A percentile compares a stretch with the other conserved stretches of the same genome.
These are phyloP conservation scores for Arctium minus DNA, from an alignment of 129 eudicot genomes.

Conservation along the genomic window DNA sequence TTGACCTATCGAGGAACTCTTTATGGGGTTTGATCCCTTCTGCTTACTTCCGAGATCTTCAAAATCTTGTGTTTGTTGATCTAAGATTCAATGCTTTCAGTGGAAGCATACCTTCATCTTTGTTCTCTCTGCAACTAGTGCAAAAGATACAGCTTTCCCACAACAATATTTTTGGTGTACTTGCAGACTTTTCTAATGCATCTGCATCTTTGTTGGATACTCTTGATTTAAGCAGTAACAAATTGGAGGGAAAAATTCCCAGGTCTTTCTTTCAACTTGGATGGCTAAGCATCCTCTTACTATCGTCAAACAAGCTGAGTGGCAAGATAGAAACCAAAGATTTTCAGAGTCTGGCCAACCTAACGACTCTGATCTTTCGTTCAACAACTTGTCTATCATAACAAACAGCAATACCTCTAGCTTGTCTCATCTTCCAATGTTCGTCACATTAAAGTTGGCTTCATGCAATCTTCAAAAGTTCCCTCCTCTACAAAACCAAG, in stretches of 20 bases:
- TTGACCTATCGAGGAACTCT: constrained; percentile 30
- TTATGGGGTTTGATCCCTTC: constrained; percentile 45
- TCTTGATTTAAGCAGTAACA: constrained; percentile 62
- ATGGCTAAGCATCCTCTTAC: constrained; percentile 36
- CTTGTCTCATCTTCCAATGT: constrained; percentile 27
- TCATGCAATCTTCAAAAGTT: constrained; percentile 48
- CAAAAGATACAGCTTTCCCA: constrained; percentile 43
- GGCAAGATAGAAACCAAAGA: constrained; percentile 34
- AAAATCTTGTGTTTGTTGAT: constrained; percentile 29
- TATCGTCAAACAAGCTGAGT: constrained; percentile 46
- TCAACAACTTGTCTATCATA: constrained; percentile 43
- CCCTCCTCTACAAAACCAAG: constrained; percentile 50
- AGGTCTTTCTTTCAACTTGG: constrained; percentile 40
- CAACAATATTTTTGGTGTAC: constrained; percentile 38
- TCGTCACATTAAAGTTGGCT: constrained; percentile 49
- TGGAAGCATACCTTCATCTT: constrained; percentile 55
- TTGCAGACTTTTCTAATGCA: constrained; percentile 24
- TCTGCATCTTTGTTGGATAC: constrained; percentile 25
- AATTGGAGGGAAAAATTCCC: constrained; percentile 29
- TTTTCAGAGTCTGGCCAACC: constrained; percentile 35
- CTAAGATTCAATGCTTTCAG: constrained; percentile 38
- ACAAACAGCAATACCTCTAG: background rate
- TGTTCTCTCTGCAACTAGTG: constrained; percentile 43
- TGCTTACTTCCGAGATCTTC: constrained; percentile 42
- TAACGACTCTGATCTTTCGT: constrained; percentile 57